These are phyloP conservation scores for Heliocybe sulcata DNA, from an alignment of 1,284 basidiomycete genomes.

Conservation along the genomic window DNA sequence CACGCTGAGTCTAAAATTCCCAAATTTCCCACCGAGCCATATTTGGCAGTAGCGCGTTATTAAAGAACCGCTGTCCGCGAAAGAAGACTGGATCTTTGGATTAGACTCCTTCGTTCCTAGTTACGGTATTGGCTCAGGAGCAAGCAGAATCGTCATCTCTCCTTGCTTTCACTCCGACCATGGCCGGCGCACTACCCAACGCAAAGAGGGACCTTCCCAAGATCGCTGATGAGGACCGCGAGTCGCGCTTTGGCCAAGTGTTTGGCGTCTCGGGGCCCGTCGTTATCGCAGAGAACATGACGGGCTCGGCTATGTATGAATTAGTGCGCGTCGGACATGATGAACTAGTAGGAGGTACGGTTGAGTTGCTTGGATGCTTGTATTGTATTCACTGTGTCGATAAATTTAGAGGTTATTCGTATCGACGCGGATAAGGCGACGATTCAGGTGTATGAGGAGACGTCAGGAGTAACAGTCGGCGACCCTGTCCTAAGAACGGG, in stretches of 20 bases:
- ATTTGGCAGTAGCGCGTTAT: no score
- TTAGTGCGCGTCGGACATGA: slow-evolving; percentile 94
- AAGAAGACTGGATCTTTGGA: no score
- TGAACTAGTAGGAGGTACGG: slow-evolving; percentile 88
- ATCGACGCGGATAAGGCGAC: slow-evolving; percentile 97
- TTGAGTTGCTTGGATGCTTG: slow-evolving; percentile 5
- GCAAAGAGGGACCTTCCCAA: slow-evolving; percentile 83
- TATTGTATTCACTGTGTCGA: slow-evolving; percentile 5
- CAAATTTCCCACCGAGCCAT: no score
- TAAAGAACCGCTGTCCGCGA: no score
- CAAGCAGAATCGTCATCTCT: neutral
- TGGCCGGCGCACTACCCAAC: slow-evolving; percentile 90
- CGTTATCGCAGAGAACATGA: slow-evolving; percentile 96
- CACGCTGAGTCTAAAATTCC: no score
- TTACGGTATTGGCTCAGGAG: neutral
- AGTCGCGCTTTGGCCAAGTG: slow-evolving; percentile 86
- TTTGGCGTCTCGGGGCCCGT: slow-evolving; percentile 95
- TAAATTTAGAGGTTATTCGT: slow-evolving; percentile 84
- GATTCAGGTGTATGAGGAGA: slow-evolving; percentile 99
- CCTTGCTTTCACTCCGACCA: slow-evolving; percentile 20
- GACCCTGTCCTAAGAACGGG: slow-evolving; percentile 97
- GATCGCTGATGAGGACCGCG: slow-evolving; percentile 85
- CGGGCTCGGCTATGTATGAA: slow-evolving; percentile 95
- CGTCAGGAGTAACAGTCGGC: slow-evolving; percentile 95
- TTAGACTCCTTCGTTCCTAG: neutral